Evolutionary conservation across 2,329 filamentous ascomycete species (phyloP).

Genomic region (Xylaria digitata): DNA sequence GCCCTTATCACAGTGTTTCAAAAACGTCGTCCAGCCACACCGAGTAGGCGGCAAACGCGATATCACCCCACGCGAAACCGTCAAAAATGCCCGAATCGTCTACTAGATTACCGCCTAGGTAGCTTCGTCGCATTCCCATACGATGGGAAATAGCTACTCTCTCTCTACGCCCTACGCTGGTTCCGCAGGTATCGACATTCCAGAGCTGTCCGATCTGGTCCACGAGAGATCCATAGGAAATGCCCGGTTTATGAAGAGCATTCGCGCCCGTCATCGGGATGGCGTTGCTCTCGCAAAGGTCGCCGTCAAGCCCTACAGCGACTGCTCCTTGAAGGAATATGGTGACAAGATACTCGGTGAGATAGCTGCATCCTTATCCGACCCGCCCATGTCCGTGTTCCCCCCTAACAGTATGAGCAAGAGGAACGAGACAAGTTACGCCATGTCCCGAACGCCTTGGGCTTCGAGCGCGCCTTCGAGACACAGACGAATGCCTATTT

Average conservation of each 20-base stretch:
- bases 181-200: conserved; percentile 91
- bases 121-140: conserved; percentile 45
- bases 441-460: conserved; percentile 89
- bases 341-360: conserved; percentile 79
- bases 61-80: not conserved
- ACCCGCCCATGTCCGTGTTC: not conserved
- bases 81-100: conserved; percentile 30
- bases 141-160: conserved; percentile 97
- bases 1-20: not conserved
- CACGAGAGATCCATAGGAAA: conserved; percentile 94
- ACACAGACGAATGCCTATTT: conserved; percentile 92
- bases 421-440: conserved; percentile 83
- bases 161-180: conserved; percentile 91
- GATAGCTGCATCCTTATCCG: conserved; percentile 43
- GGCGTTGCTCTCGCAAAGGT: conserved; percentile 95
- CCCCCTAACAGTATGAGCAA: conserved; percentile 50
- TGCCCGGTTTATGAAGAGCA: conserved; percentile 95
- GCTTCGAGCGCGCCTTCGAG: conserved; percentile 91
- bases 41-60: conserved; percentile 2
- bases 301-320: conserved; percentile 89
- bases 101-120: conserved; percentile 39
- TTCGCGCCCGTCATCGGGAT: conserved; percentile 88
- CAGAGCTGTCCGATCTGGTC: conserved; percentile 87
- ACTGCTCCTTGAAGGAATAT: conserved; percentile 83
- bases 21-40: not conserved